Percentiles rank a stretch among this genome's conserved stretches.
phyloP scores from a whole-genome alignment of 2,329 filamentous ascomycete genomes.

The Sordariomycetes sp. region DNA sequence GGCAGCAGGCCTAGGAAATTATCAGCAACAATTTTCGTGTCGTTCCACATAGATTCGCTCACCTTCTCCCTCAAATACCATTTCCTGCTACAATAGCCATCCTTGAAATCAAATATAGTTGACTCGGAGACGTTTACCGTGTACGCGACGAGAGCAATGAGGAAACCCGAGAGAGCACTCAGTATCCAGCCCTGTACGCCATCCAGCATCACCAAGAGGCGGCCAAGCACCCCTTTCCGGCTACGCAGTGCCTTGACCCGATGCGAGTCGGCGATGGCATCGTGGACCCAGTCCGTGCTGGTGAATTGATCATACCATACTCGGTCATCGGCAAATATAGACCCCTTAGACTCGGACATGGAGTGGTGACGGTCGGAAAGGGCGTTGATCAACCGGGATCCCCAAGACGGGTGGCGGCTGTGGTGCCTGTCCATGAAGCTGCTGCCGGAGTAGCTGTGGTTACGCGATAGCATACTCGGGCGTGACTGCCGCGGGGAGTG shows the following conservation, averaged over 20 bases:
- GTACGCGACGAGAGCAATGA: conserved; percentile 82
- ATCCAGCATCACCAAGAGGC: conserved; percentile 68
- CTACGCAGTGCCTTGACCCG: conserved; percentile 75
- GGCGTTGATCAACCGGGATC: conserved; percentile 52
- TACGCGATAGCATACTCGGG: conserved; percentile 18
- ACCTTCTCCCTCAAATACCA: conserved; percentile 71
- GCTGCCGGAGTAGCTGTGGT: conserved; percentile 37
- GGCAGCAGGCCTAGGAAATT: conserved; percentile 40
- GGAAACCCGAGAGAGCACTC: conserved; percentile 78
- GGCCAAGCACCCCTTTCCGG: conserved; percentile 78
- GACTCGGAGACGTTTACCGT: conserved; percentile 81
- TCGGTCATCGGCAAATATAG: conserved; percentile 68
- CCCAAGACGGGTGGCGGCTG: conserved; percentile 49
- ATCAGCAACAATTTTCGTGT: neutral
- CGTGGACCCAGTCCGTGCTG: conserved; percentile 96
- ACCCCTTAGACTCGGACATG: conserved; percentile 55
- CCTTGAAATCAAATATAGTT: conserved; percentile 81
- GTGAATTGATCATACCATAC: conserved; percentile 99
- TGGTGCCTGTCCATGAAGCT: too few relatives aligned
- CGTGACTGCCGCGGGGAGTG: conserved; percentile 17
- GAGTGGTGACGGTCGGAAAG: conserved; percentile 45
- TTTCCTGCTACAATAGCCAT: conserved; percentile 65
- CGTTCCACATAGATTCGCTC: conserved; percentile 8
- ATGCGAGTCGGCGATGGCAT: conserved; percentile 89
- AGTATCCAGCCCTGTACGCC: conserved; percentile 90